phyloP scores from a whole-genome alignment of 495 filamentous ascomycete species.

The Cladorrhinum samala region DNA sequence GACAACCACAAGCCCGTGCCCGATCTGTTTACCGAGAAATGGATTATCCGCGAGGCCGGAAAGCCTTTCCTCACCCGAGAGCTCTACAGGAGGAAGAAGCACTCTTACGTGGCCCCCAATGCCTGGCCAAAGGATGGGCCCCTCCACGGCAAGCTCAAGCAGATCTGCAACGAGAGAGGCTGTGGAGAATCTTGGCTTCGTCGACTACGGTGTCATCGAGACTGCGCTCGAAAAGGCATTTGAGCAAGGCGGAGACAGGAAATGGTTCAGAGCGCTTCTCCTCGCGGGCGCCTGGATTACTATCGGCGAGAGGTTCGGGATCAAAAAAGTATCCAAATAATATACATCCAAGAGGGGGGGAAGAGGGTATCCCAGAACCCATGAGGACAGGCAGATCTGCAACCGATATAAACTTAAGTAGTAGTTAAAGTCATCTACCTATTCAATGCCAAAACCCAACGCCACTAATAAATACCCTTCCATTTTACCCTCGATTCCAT shows the following conservation, averaged over 20 bases:
- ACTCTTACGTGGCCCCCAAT: conserved; percentile 37
- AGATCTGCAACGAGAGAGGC: conserved; percentile 34
- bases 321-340: not conserved
- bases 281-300: conserved; percentile 7
- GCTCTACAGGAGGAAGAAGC: conserved; percentile 41
- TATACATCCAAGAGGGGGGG: not conserved
- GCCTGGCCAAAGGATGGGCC: conserved; percentile 25
- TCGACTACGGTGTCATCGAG: conserved; percentile 25
- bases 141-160: conserved; percentile 28
- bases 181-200: conserved; percentile 41
- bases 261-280: conserved; percentile 7
- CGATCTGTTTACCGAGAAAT: conserved; percentile 36
- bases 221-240: conserved; percentile 28
- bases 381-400: no score
- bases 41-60: conserved; percentile 44
- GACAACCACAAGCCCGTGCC: not conserved
- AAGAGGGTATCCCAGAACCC: not conserved
- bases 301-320: conserved; percentile 9
- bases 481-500: no score
- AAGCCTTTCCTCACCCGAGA: conserved; percentile 47
- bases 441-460: no score
- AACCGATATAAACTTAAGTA: no score
- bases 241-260: conserved; percentile 10
- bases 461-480: no score
- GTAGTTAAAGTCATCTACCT: no score